Evolutionary conservation across 352 stramenopile genomes (phyloP).

Genomic region (Phytophthora citrophthora): DNA sequence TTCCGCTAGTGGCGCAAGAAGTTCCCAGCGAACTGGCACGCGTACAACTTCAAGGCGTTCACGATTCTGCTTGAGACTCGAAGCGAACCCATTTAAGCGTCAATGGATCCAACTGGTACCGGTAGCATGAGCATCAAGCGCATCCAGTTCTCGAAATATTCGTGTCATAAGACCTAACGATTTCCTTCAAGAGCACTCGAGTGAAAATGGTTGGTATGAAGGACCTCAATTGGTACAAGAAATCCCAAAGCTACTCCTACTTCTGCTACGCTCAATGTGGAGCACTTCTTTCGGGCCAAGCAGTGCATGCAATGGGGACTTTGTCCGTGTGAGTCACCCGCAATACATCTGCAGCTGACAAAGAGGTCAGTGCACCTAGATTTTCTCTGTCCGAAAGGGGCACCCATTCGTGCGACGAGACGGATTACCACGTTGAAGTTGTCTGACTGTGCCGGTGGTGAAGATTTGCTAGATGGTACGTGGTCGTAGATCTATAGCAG

Average conservation of each 20-base stretch:
- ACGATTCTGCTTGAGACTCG: too few relatives aligned
- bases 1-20: not conserved
- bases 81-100: constrained; percentile 8
- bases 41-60: constrained; percentile 17
- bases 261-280: too few relatives aligned
- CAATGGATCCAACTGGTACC: not conserved
- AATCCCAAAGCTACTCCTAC: too few relatives aligned
- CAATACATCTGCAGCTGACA: not conserved
- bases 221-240: too few relatives aligned
- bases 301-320: too few relatives aligned
- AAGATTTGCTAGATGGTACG: not conserved
- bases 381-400: constrained; percentile 5
- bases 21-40: constrained; percentile 7
- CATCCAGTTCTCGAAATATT: constrained; percentile 25
- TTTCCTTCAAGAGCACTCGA: too few relatives aligned
- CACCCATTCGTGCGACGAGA: not conserved
- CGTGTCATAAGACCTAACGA: not conserved
- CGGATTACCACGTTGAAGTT: constrained; percentile 1
- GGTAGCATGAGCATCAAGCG: constrained; percentile 7
- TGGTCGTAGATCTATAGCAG: not conserved
- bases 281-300: too few relatives aligned
- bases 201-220: too few relatives aligned
- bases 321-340: not conserved
- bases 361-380: constrained; percentile 1
- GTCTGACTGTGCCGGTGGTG: not conserved